A percentile compares a stretch with the other conserved stretches of the same genome.
Evolutionary conservation across 805 yeast genomes (phyloP).

Genomic region (Lipomyces spencermartinsiae): DNA sequence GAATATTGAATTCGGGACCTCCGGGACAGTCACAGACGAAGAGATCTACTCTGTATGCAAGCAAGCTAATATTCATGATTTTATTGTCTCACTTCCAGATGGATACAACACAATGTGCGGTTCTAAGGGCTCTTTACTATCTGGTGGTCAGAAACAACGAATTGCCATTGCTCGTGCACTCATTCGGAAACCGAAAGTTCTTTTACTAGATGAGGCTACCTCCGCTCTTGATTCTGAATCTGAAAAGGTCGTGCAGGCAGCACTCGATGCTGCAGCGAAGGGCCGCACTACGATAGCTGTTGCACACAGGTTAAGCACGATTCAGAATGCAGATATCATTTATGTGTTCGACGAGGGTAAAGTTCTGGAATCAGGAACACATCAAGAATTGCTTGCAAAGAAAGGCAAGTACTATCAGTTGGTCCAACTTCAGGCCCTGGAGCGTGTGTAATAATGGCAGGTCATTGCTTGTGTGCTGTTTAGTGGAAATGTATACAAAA

Average conservation of each 20-base stretch:
- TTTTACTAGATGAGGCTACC: conserved; percentile 64
- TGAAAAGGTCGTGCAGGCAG: conserved; percentile 68
- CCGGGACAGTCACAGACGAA: conserved; percentile 46
- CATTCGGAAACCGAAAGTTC: conserved; percentile 60
- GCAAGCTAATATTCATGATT: conserved; percentile 59
- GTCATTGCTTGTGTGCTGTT: not conserved
- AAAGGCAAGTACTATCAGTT: conserved; percentile 49
- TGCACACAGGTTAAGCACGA: conserved; percentile 74
- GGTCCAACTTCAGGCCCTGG: conserved; percentile 51
- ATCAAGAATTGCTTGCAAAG: conserved; percentile 48
- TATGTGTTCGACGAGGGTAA: conserved; percentile 59
- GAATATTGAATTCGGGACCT: conserved; percentile 58
- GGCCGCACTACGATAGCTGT: conserved; percentile 74
- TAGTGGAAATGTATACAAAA: not conserved
- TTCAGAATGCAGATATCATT: conserved; percentile 58
- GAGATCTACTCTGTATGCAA: conserved; percentile 51
- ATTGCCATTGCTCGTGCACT: conserved; percentile 68
- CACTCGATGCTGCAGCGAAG: conserved; percentile 63
- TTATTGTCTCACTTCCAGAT: conserved; percentile 59
- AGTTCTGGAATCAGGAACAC: conserved; percentile 59
- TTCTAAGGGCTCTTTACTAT: conserved; percentile 55
- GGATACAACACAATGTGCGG: conserved; percentile 60
- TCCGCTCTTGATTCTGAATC: conserved; percentile 63
- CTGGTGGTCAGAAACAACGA: conserved; percentile 72
- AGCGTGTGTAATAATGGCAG: conserved; percentile 25